phyloP scores from a whole-genome alignment of 23 red algal genomes.

The Gracilaria gracilis region DNA sequence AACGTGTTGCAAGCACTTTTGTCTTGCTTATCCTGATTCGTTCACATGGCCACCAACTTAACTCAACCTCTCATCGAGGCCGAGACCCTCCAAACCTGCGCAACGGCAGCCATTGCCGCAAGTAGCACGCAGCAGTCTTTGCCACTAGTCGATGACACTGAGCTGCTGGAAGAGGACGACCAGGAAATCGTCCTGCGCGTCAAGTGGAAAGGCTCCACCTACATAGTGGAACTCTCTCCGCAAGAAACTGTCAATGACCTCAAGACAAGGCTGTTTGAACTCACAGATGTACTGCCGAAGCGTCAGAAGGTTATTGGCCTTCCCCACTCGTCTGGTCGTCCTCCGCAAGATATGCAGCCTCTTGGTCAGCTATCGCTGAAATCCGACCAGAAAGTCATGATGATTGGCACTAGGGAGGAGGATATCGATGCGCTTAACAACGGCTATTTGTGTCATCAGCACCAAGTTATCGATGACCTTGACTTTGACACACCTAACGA shows the following conservation, averaged over 20 bases:
- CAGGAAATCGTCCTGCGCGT: constrained; percentile 61
- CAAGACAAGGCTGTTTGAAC: constrained; percentile 62
- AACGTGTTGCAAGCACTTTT: not conserved
- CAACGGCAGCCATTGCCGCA: not conserved
- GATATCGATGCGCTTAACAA: constrained; percentile 65
- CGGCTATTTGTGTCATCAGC: constrained; percentile 14
- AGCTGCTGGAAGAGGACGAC: constrained; percentile 34
- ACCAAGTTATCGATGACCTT: constrained; percentile 57
- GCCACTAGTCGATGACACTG: not conserved
- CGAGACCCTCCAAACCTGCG: not conserved
- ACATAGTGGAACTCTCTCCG: constrained; percentile 62
- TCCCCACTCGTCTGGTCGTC: constrained; percentile 16
- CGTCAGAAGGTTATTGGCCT: constrained; percentile 87
- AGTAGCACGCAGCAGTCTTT: not conserved
- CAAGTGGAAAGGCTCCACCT: constrained; percentile 52
- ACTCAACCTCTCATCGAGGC: not conserved
- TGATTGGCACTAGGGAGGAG: constrained; percentile 79
- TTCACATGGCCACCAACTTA: not conserved
- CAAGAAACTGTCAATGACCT: constrained; percentile 66
- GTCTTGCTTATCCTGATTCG: not conserved
- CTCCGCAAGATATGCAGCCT: constrained; percentile 26
- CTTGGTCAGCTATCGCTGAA: constrained; percentile 47
- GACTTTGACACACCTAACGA: constrained; percentile 48
- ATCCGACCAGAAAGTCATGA: constrained; percentile 69
- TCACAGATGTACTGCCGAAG: constrained; percentile 83